phyloP scores from a whole-genome alignment of 768 basidiomycete species.

The Coprinellus aureogranulatus region DNA sequence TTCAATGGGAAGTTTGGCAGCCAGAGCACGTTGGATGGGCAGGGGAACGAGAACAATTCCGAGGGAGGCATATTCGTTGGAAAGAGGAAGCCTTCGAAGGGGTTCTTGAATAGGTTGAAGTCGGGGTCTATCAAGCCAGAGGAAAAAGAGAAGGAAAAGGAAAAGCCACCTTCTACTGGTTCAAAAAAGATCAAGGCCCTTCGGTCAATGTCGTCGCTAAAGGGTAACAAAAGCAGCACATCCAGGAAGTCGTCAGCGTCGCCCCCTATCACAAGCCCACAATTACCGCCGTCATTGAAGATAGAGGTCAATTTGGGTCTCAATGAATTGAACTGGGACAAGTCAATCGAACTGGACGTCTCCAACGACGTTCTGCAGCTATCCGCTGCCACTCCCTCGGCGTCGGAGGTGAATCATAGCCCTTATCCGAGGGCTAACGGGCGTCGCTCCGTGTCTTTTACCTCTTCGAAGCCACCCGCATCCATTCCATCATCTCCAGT shows the following conservation, averaged over 20 bases:
- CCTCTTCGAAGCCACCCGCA: conserved; percentile 41
- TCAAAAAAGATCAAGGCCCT: conserved; percentile 67
- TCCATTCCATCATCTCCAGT: conserved; percentile 53
- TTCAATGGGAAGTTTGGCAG: conserved; percentile 87
- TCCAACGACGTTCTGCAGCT: conserved; percentile 8
- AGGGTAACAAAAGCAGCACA: conserved; percentile 42
- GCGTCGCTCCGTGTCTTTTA: conserved; percentile 75
- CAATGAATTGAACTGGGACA: conserved; percentile 50
- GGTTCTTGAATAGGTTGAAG: conserved; percentile 66
- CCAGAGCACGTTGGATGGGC: conserved; percentile 63
- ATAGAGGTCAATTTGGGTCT: conserved; percentile 59
- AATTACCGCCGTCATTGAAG: conserved; percentile 49
- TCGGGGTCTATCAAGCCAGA: conserved; percentile 27
- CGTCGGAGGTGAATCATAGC: conserved; percentile 27
- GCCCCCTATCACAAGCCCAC: conserved; percentile 38
- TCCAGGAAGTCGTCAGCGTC: conserved; percentile 34
- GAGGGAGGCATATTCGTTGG: conserved; percentile 26
- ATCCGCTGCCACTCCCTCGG: conserved; percentile 33
- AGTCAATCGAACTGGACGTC: conserved; percentile 21
- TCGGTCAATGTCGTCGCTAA: conserved; percentile 79
- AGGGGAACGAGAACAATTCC: conserved; percentile 28
- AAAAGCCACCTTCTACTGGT: conserved; percentile 27
- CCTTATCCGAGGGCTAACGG: conserved; percentile 48
- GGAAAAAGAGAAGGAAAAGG: conserved; percentile 13
- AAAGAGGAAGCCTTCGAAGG: conserved; percentile 61